These are phyloP conservation scores for Porodaedalea pini DNA, from an alignment of 1,284 basidiomycete species.

Conservation along the genomic window DNA sequence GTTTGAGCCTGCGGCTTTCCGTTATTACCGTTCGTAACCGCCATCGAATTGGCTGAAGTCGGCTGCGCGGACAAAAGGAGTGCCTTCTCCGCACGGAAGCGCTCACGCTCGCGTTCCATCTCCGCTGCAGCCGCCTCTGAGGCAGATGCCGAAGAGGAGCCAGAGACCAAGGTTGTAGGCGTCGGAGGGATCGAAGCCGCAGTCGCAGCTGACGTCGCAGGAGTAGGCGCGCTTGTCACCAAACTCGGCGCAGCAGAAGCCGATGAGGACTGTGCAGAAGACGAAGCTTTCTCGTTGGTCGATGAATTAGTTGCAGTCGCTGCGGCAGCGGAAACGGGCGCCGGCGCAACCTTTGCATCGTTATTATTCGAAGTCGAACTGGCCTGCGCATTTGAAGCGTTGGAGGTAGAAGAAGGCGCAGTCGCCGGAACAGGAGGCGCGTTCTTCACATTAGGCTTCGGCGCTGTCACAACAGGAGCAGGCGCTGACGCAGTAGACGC, in stretches of 20 bases:
- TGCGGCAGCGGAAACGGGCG: neutral
- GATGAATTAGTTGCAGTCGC: neutral
- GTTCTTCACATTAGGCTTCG: neutral
- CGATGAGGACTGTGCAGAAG: neutral
- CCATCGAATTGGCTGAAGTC: neutral
- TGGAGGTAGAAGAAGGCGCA: too few species aligned
- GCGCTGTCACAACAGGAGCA: neutral
- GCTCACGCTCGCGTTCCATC: conserved; percentile 9
- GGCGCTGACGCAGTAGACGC: neutral
- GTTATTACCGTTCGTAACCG: neutral
- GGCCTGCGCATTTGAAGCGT: neutral
- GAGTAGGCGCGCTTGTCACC: neutral
- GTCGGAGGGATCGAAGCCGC: conserved; percentile 3
- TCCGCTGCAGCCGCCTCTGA: conserved; percentile 13
- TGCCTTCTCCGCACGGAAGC: conserved; percentile 3
- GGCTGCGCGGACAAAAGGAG: neutral
- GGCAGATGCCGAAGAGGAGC: neutral
- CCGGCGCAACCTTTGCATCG: too few species aligned
- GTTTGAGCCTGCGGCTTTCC: neutral
- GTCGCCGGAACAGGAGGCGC: neutral
- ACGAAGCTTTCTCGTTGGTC: too few species aligned
- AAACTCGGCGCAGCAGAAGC: neutral
- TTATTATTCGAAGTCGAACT: neutral
- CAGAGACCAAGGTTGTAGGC: neutral
- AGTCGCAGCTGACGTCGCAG: neutral